Conservation (phyloP, 148 eudicot genomes). For the Arbutus unedo region DNA sequence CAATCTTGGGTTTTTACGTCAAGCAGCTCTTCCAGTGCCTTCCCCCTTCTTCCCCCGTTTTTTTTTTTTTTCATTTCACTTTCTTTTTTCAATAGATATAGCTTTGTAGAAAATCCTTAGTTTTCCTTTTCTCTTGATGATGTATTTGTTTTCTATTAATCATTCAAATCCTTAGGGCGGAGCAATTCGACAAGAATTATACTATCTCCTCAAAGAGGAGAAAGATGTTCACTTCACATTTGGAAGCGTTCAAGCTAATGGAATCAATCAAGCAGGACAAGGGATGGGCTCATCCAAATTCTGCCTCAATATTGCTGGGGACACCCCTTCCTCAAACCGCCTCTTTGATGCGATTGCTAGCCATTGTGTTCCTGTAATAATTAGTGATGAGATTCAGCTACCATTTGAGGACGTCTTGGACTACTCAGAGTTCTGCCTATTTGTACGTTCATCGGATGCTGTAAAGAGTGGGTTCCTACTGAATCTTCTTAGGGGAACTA, state of each 20-base stretch:
- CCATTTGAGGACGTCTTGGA: constrained; percentile 81
- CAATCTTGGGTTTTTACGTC: background rate
- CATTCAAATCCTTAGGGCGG: constrained; percentile 56
- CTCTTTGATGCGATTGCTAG: constrained; percentile 89
- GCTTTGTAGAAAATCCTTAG: background rate
- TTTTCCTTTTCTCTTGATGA: background rate
- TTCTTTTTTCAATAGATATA: background rate
- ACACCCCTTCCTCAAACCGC: constrained; percentile 93
- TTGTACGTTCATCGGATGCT: constrained; percentile 69
- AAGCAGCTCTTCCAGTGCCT: background rate
- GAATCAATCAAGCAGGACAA: constrained; percentile 61
- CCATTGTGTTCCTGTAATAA: constrained; percentile 91
- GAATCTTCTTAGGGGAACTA: constrained; percentile 60
- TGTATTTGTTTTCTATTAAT: background rate
- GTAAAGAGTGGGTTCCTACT: constrained; percentile 60
- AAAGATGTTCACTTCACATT: constrained; percentile 84
- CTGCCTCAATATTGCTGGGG: constrained; percentile 91
- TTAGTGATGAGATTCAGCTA: constrained; percentile 86
- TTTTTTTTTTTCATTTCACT: background rate
- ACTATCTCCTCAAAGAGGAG: constrained; percentile 81
- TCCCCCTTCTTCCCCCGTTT: background rate
- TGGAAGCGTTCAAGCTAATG: constrained; percentile 62
- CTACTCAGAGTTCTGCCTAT: constrained; percentile 70
- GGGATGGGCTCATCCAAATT: constrained; percentile 89
- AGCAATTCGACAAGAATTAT: constrained; percentile 79